phyloP scores from a whole-genome alignment of 768 basidiomycete species.

The Russula lepida region DNA sequence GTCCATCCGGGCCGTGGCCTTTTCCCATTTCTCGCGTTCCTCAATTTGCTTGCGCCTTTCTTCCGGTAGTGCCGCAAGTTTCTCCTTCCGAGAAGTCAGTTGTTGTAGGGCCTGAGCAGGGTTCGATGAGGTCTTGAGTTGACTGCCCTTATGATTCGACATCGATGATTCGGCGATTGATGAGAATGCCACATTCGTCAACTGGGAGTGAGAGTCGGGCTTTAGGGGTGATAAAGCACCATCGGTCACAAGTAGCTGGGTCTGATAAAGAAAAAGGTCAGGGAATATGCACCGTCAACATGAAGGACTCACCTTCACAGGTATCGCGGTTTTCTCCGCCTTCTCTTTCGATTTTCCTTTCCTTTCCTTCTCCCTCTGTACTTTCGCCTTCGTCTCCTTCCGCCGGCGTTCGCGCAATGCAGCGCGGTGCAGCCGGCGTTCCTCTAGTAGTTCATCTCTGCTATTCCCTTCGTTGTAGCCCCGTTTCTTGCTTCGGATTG shows the following conservation, averaged over 20 bases:
- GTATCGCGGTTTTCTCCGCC: slow-evolving; percentile 34
- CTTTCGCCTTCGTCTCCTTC: slow-evolving; percentile 82
- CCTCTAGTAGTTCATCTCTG: slow-evolving; percentile 77
- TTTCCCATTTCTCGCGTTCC: slow-evolving; percentile 83
- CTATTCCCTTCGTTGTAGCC: slow-evolving; percentile 42
- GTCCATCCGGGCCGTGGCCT: slow-evolving; percentile 78
- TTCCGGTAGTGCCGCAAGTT: slow-evolving; percentile 66
- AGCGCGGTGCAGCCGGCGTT: slow-evolving; percentile 66
- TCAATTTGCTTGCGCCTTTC: slow-evolving; percentile 75
- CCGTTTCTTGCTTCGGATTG: slow-evolving; percentile 42
- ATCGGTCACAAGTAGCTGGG: slow-evolving; percentile 67
- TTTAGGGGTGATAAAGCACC: slow-evolving; percentile 22
- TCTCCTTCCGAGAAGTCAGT: slow-evolving; percentile 67
- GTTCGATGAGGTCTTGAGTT: slow-evolving; percentile 66
- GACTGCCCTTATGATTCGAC: slow-evolving; percentile 37
- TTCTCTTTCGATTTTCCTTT: slow-evolving; percentile 38
- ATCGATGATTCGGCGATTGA: slow-evolving; percentile 43
- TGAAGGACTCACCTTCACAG: slow-evolving; percentile 43
- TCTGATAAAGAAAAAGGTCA: slow-evolving; percentile 32
- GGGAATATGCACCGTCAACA: background rate
- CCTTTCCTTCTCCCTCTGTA: slow-evolving; percentile 51
- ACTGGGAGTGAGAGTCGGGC: slow-evolving; percentile 25
- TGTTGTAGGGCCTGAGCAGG: slow-evolving; percentile 81
- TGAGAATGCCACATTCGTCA: slow-evolving; percentile 68
- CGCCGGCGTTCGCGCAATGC: slow-evolving; percentile 78